phyloP scores from a whole-genome alignment of 2,329 filamentous ascomycete species.

The Diaporthe sp. region DNA sequence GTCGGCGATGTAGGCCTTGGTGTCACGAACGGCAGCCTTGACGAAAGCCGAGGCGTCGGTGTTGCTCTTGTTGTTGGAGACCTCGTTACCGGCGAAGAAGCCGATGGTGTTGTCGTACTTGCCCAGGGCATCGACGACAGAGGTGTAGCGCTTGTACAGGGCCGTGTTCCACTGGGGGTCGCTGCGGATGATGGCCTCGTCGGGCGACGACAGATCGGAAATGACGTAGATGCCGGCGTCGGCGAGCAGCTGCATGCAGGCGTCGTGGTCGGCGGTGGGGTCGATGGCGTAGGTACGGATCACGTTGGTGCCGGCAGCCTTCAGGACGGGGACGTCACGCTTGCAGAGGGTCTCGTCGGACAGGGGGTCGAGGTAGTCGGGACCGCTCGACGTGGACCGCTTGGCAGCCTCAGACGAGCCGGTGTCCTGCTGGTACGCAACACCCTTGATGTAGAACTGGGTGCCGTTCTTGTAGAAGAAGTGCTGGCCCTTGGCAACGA shows the following conservation, averaged over 20 bases:
- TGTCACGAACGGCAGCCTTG: conserved; percentile 97
- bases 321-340: conserved; percentile 87
- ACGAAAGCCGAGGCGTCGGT: conserved; percentile 93
- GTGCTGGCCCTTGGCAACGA: conserved; percentile 42
- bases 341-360: conserved; percentile 79
- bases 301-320: conserved; percentile 86
- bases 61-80: conserved; percentile 90
- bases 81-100: conserved; percentile 99
- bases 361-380: conserved; percentile 85
- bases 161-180: conserved; percentile 82
- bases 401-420: conserved; percentile 58
- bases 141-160: conserved; percentile 85
- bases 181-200: conserved; percentile 86
- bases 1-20: conserved; percentile 90
- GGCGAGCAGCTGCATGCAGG: conserved; percentile 87
- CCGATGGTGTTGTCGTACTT: conserved; percentile 93
- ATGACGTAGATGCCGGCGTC: conserved; percentile 95
- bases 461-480: conserved; percentile 88
- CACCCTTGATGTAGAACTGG: conserved; percentile 85
- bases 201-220: conserved; percentile 88
- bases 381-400: conserved; percentile 58
- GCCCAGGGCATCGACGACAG: conserved; percentile 84
- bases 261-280: conserved; percentile 81
- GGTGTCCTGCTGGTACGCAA: conserved; percentile 93
- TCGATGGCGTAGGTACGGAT: conserved; percentile 97